A percentile compares a stretch with the other conserved stretches of the same genome.
Conservation (phyloP, 805 yeast species). For the Zygoascus ofunaensis region DNA sequence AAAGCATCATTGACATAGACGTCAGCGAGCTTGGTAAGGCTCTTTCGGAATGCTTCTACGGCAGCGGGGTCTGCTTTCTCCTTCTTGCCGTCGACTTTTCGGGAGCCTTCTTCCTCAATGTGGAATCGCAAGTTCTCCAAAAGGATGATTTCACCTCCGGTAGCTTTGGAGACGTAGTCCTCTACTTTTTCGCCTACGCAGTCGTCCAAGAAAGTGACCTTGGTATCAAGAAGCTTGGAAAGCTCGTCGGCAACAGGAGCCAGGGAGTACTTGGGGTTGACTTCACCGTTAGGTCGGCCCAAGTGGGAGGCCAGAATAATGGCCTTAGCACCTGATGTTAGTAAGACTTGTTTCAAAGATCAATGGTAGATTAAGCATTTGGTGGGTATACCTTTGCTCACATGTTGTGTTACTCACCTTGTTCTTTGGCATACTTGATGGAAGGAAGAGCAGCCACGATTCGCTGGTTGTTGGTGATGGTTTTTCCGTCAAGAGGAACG, state of each 20-base stretch:
- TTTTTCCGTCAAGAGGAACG: conserved; percentile 73
- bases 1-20: conserved; percentile 96
- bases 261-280: conserved; percentile 74
- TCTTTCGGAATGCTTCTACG: conserved; percentile 80
- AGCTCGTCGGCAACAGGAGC: conserved; percentile 91
- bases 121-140: conserved; percentile 98
- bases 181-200: conserved; percentile 91
- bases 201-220: conserved; percentile 77
- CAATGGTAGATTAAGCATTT: too few relatives aligned
- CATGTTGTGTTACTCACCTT: conserved; percentile 30
- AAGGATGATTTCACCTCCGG: conserved; percentile 74
- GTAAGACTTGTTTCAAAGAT: conserved; percentile 6
- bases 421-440: conserved; percentile 85
- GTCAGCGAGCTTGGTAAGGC: conserved; percentile 88
- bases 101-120: conserved; percentile 83
- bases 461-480: conserved; percentile 98
- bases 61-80: conserved; percentile 81
- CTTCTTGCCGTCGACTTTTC: conserved; percentile 86
- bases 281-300: conserved; percentile 99
- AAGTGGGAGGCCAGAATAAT: conserved; percentile 92
- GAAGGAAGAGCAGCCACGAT: conserved; percentile 99
- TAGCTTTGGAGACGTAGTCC: conserved; percentile 61
- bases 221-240: conserved; percentile 60
- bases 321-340: conserved; percentile 59
- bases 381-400: too few relatives aligned